Base-by-base conservation (phyloP, 306 rosid genomes). In the Cyclanthera cordifolia region DNA sequence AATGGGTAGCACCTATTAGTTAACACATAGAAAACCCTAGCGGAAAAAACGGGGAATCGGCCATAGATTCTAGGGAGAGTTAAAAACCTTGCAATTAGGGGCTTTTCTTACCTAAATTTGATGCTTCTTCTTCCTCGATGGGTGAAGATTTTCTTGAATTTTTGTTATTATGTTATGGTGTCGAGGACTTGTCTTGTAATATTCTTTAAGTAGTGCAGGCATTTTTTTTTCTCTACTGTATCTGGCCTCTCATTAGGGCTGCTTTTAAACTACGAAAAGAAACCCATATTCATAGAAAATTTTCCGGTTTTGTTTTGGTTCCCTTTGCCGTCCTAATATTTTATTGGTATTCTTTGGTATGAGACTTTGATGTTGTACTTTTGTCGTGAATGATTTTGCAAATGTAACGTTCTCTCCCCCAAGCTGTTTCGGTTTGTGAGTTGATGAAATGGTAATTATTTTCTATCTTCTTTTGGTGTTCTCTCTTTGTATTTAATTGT, bases 1-100 rank as follows among this genome's bases (percentile, higher is more conserved):
- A 16, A 93, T 89, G 98, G 97, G 97, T 25, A 83, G 91, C 75
- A 77, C 85, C 83, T 92, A 85, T 79, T 92, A 84, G 87, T 79
- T 92, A 84, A 85, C 14, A 59, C 32, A 37, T 37, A 66, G 54
- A 66, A 24, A 56, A 45, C 17, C 53, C 71, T 66, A 45, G 32
- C n/a, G 13, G 21, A 65, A 30, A 21, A 65, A 23, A 11, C 70
- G 70, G 53, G 53, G 70, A 65, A 21, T 45, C 37, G 10, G 6
- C 37, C 15, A 81, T 73, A 79, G 75, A 51, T 73, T 53, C 78
- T 73, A 52, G 73, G 78, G 79, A 15, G 79, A 71, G 70, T 51
- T 78, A 37, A 72, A 72, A 58, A 67, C 73, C 56, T 20, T 70
- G 23, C 75, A 69, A 77, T 69, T 51, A 46, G 43, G 43, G 53